Evolutionary conservation across 805 yeast species (phyloP).

Genomic region (Torulaspora gathmanii): DNA sequence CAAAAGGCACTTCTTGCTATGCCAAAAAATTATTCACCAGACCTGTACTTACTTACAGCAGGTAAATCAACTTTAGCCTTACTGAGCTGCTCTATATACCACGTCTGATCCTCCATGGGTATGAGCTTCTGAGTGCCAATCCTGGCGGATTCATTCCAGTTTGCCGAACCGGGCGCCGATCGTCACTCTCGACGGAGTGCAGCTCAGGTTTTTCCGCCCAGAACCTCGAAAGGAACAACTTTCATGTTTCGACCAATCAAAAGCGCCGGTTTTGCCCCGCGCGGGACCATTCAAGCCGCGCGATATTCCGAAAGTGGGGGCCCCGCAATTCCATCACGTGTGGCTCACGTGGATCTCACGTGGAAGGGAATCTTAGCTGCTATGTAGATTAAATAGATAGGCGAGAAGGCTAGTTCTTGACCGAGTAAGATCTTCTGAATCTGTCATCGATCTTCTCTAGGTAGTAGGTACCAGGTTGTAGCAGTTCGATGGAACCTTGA

Average conservation of each 20-base stretch:
- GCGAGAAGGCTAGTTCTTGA: slow-evolving; percentile 47
- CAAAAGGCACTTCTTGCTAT: neutral
- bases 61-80: neutral
- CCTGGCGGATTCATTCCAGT: neutral
- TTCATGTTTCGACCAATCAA: slow-evolving; percentile 1
- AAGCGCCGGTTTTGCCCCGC: neutral
- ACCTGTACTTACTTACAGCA: too few species aligned
- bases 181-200: neutral
- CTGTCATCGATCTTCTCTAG: slow-evolving; percentile 78
- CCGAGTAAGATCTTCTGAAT: slow-evolving; percentile 76
- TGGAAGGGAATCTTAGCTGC: neutral
- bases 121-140: neutral
- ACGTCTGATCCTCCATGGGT: neutral
- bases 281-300: neutral
- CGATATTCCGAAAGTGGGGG: slow-evolving; percentile 2
- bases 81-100: neutral
- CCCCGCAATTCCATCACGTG: neutral
- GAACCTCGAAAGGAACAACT: neutral
- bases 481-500: slow-evolving; percentile 65
- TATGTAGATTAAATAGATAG: slow-evolving; percentile 4
- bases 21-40: too few species aligned
- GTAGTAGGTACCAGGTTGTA: slow-evolving; percentile 77
- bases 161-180: neutral
- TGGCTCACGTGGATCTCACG: neutral
- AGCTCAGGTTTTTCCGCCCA: slow-evolving; percentile 1